Evolutionary conservation across 2,329 filamentous ascomycete genomes (phyloP).

Genomic region (Colletotrichum ledebouriae): DNA sequence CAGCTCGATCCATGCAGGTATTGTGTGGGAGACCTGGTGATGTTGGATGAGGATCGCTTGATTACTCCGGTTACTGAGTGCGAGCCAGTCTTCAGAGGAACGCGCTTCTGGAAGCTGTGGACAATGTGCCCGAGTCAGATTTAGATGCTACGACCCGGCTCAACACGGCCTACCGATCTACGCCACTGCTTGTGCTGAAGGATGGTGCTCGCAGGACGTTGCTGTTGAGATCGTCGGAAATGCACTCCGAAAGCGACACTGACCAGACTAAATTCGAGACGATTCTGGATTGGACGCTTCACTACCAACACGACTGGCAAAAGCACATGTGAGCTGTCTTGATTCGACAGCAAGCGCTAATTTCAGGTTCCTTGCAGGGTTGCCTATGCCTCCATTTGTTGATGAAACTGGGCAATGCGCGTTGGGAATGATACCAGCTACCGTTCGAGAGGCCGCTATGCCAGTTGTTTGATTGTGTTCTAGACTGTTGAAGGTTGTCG

Average conservation of each 20-base stretch:
- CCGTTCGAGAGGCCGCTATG: conserved; percentile 1
- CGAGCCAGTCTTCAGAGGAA: conserved; percentile 22
- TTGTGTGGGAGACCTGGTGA: neutral
- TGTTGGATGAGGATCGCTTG: conserved; percentile 3
- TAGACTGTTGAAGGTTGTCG: conserved; percentile 29
- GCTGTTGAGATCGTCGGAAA: conserved; percentile 23
- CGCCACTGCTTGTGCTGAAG: conserved; percentile 6
- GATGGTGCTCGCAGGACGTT: conserved; percentile 1
- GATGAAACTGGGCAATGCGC: conserved; percentile 21
- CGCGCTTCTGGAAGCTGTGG: conserved; percentile 35
- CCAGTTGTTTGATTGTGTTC: neutral
- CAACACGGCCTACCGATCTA: neutral
- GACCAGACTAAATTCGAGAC: conserved; percentile 12
- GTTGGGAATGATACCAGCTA: conserved; percentile 14
- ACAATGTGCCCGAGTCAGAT: conserved; percentile 24
- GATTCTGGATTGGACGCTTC: conserved; percentile 1
- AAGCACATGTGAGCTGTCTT: conserved; percentile 12
- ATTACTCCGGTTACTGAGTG: conserved; percentile 12
- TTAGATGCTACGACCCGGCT: neutral
- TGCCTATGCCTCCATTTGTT: neutral
- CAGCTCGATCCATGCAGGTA: conserved; percentile 16
- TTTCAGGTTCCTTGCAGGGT: conserved; percentile 9
- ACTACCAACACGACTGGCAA: neutral
- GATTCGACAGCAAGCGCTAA: conserved; percentile 19
- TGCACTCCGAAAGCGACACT: conserved; percentile 7